These are phyloP conservation scores for Fusarium praegraminearum DNA, from an alignment of 2,329 filamentous ascomycete species.

Conservation along the genomic window DNA sequence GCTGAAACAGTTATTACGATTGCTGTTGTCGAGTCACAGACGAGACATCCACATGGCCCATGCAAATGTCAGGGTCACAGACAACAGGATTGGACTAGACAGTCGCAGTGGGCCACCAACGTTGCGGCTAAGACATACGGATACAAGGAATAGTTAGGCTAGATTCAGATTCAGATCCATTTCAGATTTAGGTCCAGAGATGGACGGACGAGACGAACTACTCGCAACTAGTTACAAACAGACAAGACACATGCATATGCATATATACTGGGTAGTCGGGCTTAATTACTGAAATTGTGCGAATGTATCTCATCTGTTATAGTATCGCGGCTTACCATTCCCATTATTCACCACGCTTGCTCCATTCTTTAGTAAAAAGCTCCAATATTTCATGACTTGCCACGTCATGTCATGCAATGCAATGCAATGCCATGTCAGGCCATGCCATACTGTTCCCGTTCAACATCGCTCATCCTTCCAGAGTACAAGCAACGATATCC, in stretches of 20 bases:
- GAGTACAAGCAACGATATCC: conserved; percentile 44
- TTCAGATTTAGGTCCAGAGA: not conserved
- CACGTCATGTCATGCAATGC: conserved; percentile 19
- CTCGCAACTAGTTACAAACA: not conserved
- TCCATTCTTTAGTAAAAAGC: conserved; percentile 9
- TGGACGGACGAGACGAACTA: not conserved
- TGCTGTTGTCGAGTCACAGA: conserved; percentile 7
- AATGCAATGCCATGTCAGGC: conserved; percentile 10
- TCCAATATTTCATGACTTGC: conserved; percentile 17
- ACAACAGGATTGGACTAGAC: conserved; percentile 24
- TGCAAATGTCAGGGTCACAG: conserved; percentile 35
- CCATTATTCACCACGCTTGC: conserved; percentile 29
- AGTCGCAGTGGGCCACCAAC: conserved; percentile 10
- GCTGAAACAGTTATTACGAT: conserved; percentile 28
- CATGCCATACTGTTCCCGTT: conserved; percentile 8
- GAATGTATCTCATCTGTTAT: conserved; percentile 15
- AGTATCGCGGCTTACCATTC: conserved; percentile 9
- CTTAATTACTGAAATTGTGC: conserved; percentile 19
- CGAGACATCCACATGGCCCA: conserved; percentile 29
- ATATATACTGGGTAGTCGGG: not conserved
- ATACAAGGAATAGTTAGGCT: not conserved
- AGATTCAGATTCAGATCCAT: conserved; percentile 2
- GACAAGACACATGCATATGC: not conserved
- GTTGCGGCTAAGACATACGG: conserved; percentile 15
- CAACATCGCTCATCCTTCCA: conserved; percentile 47